Evolutionary conservation across 306 rosid genomes (phyloP).

Genomic region (Canavalia gladiata): DNA sequence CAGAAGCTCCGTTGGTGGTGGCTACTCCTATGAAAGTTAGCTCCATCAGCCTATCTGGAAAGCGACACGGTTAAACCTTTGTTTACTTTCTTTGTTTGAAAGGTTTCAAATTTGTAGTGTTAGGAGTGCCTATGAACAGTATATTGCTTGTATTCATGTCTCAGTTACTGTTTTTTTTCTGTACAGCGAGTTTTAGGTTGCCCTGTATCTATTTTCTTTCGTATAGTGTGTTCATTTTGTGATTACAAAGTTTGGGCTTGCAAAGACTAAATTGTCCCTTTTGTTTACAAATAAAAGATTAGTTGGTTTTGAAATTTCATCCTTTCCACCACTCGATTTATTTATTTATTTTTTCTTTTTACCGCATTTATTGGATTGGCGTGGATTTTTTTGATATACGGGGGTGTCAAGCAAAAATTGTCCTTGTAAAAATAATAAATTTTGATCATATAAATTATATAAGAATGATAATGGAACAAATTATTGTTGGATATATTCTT

Average conservation of each 20-base stretch:
- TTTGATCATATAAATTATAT: too few relatives aligned
- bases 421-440: too few relatives aligned
- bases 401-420: too few relatives aligned
- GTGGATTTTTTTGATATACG: too few relatives aligned
- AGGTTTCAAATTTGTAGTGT: conserved; percentile 15
- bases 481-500: too few relatives aligned
- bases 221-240: conserved; percentile 29
- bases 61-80: conserved; percentile 52
- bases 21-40: conserved; percentile 97
- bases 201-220: conserved; percentile 47
- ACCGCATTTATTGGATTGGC: too few relatives aligned
- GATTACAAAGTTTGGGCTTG: conserved; percentile 33
- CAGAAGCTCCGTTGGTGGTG: conserved; percentile 93
- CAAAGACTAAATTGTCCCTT: too few relatives aligned
- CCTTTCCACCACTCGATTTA: too few relatives aligned
- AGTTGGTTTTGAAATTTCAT: too few relatives aligned
- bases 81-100: neutral
- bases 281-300: too few relatives aligned
- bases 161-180: conserved; percentile 40
- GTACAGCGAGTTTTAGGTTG: conserved; percentile 41
- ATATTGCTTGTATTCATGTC: conserved; percentile 27
- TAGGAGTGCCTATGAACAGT: conserved; percentile 27
- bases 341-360: too few relatives aligned
- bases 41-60: conserved; percentile 87
- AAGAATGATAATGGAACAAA: too few relatives aligned